These are phyloP conservation scores for Pascua sp. DNA, from an alignment of 1,284 basidiomycete species.

Conservation along the genomic window DNA sequence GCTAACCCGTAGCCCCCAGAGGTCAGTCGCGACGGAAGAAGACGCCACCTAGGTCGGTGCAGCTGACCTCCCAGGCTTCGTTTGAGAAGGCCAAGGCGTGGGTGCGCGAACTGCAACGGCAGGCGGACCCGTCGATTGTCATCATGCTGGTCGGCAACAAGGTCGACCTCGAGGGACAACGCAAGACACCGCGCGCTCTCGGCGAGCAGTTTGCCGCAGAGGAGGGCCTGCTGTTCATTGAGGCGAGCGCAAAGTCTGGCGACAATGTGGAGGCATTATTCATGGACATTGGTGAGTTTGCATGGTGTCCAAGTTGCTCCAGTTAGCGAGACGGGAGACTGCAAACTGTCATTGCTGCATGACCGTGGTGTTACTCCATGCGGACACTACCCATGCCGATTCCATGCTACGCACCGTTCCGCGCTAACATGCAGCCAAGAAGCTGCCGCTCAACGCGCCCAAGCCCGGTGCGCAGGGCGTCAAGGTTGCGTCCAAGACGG, in stretches of 20 bases:
- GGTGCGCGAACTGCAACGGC: conserved; percentile 94
- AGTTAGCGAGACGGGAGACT: too few species aligned
- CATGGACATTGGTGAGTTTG: conserved; percentile 62
- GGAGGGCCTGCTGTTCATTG: conserved; percentile 91
- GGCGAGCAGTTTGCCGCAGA: conserved; percentile 92
- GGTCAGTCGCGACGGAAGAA: conserved; percentile 14
- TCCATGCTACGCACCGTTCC: too few species aligned
- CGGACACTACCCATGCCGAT: too few species aligned
- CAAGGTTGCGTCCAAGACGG: conserved; percentile 24
- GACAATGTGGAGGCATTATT: conserved; percentile 87
- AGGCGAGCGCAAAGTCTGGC: conserved; percentile 92
- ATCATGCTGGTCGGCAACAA: conserved; percentile 97
- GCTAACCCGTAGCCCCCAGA: conserved; percentile 34
- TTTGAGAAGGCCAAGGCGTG: conserved; percentile 95
- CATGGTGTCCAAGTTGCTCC: too few species aligned
- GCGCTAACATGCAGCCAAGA: conserved; percentile 28
- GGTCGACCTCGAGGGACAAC: conserved; percentile 73
- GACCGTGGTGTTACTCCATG: too few species aligned
- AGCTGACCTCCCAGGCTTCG: conserved; percentile 51
- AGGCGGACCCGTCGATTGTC: conserved; percentile 93
- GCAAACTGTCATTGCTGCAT: too few species aligned
- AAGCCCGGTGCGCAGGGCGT: conserved; percentile 26
- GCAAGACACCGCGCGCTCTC: conserved; percentile 69
- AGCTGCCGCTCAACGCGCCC: conserved; percentile 40
- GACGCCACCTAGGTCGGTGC: neutral